phyloP scores from a whole-genome alignment of 495 filamentous ascomycete genomes.

The Aspergillus olivimuriae region DNA sequence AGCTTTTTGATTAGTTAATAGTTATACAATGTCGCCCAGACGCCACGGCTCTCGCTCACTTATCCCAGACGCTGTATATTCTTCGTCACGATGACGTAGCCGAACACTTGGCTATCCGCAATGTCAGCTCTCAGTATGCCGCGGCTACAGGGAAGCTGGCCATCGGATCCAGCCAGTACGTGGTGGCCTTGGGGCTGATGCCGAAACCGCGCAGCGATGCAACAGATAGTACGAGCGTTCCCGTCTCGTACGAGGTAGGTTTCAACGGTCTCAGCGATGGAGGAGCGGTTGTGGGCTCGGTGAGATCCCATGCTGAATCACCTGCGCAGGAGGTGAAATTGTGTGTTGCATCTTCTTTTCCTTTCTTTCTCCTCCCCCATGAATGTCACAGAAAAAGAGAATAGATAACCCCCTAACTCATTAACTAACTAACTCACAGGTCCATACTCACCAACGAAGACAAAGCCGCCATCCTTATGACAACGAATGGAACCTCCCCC shows the following conservation, averaged over 20 bases:
- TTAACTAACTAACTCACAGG: not conserved
- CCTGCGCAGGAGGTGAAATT: conserved; percentile 1
- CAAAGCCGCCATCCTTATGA: not conserved
- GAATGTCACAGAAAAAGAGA: conserved; percentile 1
- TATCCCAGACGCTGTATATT: conserved; percentile 3
- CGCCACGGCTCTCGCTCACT: conserved; percentile 1
- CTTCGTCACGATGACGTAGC: not conserved
- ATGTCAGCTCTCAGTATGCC: conserved; percentile 1
- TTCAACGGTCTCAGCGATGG: conserved; percentile 1
- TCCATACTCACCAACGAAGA: conserved; percentile 2
- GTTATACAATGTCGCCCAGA: too few relatives aligned
- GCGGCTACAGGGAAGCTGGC: not conserved
- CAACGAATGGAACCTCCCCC: not conserved
- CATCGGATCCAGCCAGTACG: conserved; percentile 3
- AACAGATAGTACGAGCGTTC: not conserved
- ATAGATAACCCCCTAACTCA: not conserved
- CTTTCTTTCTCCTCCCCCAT: too few relatives aligned
- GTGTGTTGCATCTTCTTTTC: not conserved
- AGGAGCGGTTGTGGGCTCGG: conserved; percentile 1
- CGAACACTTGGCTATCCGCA: not conserved
- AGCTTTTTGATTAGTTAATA: too few relatives aligned
- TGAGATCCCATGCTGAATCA: not conserved
- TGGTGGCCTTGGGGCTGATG: conserved; percentile 2
- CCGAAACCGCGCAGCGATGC: conserved; percentile 1
- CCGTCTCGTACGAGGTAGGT: conserved; percentile 1